A percentile compares a stretch with the other conserved stretches of the same genome.
Evolutionary conservation across 1,139 yeast genomes (phyloP).

Genomic region (Wickerhamomyces sp.): DNA sequence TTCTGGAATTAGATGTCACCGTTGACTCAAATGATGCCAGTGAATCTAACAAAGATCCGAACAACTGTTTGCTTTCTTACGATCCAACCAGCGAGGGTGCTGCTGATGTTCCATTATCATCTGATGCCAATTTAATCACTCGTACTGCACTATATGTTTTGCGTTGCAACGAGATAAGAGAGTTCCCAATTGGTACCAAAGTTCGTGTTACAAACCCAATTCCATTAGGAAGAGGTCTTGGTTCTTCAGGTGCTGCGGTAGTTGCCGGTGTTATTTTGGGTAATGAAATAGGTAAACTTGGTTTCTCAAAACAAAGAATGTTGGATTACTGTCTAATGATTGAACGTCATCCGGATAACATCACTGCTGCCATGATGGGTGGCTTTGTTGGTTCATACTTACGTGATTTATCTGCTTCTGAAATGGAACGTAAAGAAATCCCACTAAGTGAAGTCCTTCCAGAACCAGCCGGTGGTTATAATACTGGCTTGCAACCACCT

Average conservation of each 20-base stretch:
- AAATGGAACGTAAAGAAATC: conserved; percentile 67
- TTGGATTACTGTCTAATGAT: conserved; percentile 94
- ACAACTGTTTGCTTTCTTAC: conserved; percentile 67
- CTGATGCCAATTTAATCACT: conserved; percentile 81
- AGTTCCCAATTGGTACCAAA: conserved; percentile 82
- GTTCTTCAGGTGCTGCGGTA: conserved; percentile 98
- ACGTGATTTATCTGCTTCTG: conserved; percentile 69
- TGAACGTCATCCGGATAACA: conserved; percentile 97
- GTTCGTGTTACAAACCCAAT: conserved; percentile 83
- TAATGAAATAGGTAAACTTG: conserved; percentile 72
- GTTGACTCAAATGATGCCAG: conserved; percentile 46
- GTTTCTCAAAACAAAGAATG: conserved; percentile 72
- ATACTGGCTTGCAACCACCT: conserved; percentile 64
- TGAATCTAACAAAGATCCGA: conserved; percentile 52
- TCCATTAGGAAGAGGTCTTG: conserved; percentile 94
- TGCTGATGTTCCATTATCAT: conserved; percentile 68
- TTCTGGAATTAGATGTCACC: conserved; percentile 61
- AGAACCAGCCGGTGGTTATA: conserved; percentile 62
- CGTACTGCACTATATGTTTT: conserved; percentile 88
- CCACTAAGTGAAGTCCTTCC: conserved; percentile 85
- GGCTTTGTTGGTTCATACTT: conserved; percentile 95
- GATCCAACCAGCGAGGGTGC: conserved; percentile 70
- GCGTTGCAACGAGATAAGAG: conserved; percentile 68
- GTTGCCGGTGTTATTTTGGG: conserved; percentile 96
- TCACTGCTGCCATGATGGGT: conserved; percentile 98